Base-by-base conservation (phyloP, 2,329 filamentous ascomycete genomes). In the Trichophyton schoenleinii region DNA sequence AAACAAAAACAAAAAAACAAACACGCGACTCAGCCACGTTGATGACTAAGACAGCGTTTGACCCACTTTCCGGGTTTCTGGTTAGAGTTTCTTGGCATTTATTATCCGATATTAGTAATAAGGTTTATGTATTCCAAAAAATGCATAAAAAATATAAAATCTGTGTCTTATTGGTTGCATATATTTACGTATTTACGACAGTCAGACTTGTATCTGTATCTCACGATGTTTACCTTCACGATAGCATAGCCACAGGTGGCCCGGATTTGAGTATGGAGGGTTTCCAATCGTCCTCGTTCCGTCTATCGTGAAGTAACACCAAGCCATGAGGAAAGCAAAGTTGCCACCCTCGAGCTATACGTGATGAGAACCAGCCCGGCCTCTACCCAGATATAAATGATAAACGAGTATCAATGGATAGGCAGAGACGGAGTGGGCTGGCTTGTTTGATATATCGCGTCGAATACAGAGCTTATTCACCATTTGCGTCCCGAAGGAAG, bases 381-480 rank as follows among this genome's bases (percentile, higher is more conserved):
- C n/a, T n/a, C 57, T 4, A 18, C 28, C 22, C 1, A 6, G 2
- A 8, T 3, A 3, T 3, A 3, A 41, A 25, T 38, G 22, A 25
- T 59, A 42, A 55, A 57, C 28, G 20, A 36, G 31, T 52, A 38
- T 36, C n/a, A 25, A 36, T 34, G n/a, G 52, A 7, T 36, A 34
- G 52, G n/a, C 28, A 25, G 52, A n/a, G 52, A 34, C 13, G 28
- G 18, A 55, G 6, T 9, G 52, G 28, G 46, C 42, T 42, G 41
- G 53, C 25, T 36, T 48, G 41, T 61, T 78, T 72, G 68, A 78
- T 79, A 70, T 79, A 70, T 78, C 77, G 77, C 77, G 71, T 73
- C 75, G 72, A 77, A 79, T 79, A 79, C 77, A 79, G 77, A 79
- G 77, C 77, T 74, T 74, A 74, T 74, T 72, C 61, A 44, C 25